phyloP scores from a whole-genome alignment of 2,329 filamentous ascomycete species.

The Botrytis aclada region DNA sequence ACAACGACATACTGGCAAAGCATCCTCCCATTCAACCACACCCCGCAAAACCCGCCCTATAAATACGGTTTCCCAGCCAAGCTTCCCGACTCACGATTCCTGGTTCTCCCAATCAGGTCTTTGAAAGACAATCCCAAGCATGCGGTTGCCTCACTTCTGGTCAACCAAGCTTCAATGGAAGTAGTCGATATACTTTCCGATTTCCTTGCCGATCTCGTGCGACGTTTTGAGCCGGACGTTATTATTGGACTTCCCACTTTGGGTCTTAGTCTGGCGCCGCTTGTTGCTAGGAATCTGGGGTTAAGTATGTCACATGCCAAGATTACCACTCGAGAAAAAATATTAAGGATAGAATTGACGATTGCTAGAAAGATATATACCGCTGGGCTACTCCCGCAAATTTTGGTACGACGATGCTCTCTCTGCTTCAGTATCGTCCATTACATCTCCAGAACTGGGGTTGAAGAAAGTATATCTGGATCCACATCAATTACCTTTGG shows the following conservation, averaged over 20 bases:
- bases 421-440: slow-evolving; percentile 30
- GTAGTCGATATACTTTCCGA: slow-evolving; percentile 25
- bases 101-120: slow-evolving; percentile 32
- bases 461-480: slow-evolving; percentile 32
- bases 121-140: slow-evolving; percentile 21
- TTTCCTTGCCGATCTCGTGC: slow-evolving; percentile 24
- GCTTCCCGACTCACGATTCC: slow-evolving; percentile 27
- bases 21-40: slow-evolving; percentile 19
- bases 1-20: slow-evolving; percentile 34
- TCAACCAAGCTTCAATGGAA: slow-evolving; percentile 31
- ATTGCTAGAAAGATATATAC: slow-evolving; percentile 29
- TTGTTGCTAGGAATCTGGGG: slow-evolving; percentile 29
- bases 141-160: slow-evolving; percentile 33
- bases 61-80: slow-evolving; percentile 28
- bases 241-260: slow-evolving; percentile 34
- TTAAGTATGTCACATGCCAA: slow-evolving; percentile 22
- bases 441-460: slow-evolving; percentile 29
- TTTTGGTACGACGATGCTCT: slow-evolving; percentile 34
- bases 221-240: slow-evolving; percentile 25
- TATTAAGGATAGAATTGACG: neutral
- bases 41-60: slow-evolving; percentile 22
- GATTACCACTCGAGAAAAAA: neutral
- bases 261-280: slow-evolving; percentile 28
- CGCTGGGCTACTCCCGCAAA: slow-evolving; percentile 35
- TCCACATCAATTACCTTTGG: slow-evolving; percentile 28